Evolutionary conservation across 2,329 filamentous ascomycete species (phyloP), one percentile per base, ranked within the genome.

Genomic region (Xylaria sp.): DNA sequence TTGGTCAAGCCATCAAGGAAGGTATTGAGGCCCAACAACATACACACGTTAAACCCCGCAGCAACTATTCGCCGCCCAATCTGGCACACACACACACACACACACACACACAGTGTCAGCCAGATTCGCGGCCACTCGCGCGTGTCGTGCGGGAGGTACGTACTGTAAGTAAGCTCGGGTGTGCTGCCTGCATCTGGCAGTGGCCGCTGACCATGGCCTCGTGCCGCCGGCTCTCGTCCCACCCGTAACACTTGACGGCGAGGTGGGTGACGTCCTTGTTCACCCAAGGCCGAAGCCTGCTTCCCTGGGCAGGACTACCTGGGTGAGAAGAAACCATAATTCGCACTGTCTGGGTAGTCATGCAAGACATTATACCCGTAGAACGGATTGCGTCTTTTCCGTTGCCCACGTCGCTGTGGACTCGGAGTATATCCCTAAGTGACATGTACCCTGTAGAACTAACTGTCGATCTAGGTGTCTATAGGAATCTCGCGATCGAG

Each of bases 11-110:
- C 35, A 42, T 40, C 16, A 16, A 42, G 32, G 5, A 57, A 27
- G 35, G 37, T 40, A 18, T 58, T 42, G 55, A 58, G 23, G 55
- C 55, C 55, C 37, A 58, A 58, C 37, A 29, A 42, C 54, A 57
- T 57, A 25, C 35, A 53, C 35, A 57, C 21, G n/a, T 27, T 25
- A 37, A 48, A 35, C 29, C 29, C 47, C 44, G 29, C 59, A 61
- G 44, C 37, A 27, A 16, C 5, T 23, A 21, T 40, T 13, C 37
- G 37, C 16, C 54, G 37, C 37, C 54, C 37, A 58, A 58, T 44
- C 25, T 21, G n/a, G 21, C 32, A 16, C 53, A 42, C 21, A 42
- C 55, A 5, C 37, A 42, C 21, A 58, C 55, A 44, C 32, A 16
- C 53, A 42, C 21, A 42, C 55, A 5, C 37, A 42, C 21, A 58